Percentiles rank a stretch among this genome's conserved stretches.
phyloP scores from a whole-genome alignment of 768 basidiomycete species.

The Tulasnella sp. region DNA sequence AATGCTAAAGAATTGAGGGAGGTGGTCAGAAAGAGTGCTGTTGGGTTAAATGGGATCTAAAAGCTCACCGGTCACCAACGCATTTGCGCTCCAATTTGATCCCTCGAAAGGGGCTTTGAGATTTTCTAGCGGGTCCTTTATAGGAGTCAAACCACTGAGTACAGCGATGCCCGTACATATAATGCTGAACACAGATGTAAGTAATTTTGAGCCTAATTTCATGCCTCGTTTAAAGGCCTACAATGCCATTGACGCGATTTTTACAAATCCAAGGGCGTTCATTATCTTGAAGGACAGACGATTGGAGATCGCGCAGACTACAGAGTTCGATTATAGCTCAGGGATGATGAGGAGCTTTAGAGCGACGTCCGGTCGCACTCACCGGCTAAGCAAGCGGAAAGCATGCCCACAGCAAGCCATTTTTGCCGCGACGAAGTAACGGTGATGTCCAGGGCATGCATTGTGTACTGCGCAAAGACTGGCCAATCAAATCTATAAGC shows the following conservation, averaged over 20 bases:
- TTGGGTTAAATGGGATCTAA: too few relatives aligned
- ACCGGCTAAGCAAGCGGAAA: background rate
- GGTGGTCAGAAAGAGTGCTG: too few relatives aligned
- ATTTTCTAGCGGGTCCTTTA: conserved; percentile 26
- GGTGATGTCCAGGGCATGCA: background rate
- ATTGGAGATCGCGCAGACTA: background rate
- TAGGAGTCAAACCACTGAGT: conserved; percentile 22
- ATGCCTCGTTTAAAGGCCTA: background rate
- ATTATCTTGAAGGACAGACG: background rate
- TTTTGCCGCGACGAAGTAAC: background rate
- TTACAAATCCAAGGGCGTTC: background rate
- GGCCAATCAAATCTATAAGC: background rate
- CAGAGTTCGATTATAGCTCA: background rate
- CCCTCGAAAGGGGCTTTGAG: conserved; percentile 26
- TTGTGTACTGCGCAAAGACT: conserved; percentile 4
- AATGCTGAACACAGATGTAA: conserved; percentile 11
- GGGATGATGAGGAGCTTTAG: too few relatives aligned
- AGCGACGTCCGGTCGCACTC: background rate
- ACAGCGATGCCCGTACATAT: conserved; percentile 18
- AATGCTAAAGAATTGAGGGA: conserved; percentile 17
- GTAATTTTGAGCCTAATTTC: too few relatives aligned
- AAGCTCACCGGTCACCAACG: conserved; percentile 14
- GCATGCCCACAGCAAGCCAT: background rate
- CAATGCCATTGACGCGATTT: background rate
- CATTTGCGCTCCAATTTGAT: conserved; percentile 22